Base-by-base conservation (phyloP, 1,284 basidiomycete species). In the Leccinum variabile region DNA sequence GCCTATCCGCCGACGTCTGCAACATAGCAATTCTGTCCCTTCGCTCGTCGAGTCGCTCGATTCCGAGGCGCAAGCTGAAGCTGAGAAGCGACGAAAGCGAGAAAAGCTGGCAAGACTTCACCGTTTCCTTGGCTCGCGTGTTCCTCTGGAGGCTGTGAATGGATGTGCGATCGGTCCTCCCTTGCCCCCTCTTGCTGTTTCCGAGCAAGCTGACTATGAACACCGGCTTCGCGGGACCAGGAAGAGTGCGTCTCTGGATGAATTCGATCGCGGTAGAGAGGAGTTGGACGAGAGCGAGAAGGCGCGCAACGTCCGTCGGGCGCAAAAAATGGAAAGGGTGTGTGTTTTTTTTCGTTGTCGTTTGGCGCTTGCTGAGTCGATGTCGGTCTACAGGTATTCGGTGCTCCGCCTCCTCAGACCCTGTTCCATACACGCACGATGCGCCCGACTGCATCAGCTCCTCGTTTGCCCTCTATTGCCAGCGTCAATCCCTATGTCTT, bases 241-340 rank as follows among this genome's bases (percentile, higher is more conserved):
- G 60, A 79, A 49, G 44, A 49, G 81, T 30, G 80, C 81, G 53
- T 71, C 81, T 53, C 76, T 78, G 14, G 82, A 84, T 60, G 81
- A 84, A 30, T 72, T 83, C 55, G 89, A 90, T 65, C 79, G 89
- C 44, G 72, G 86, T 57, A 87, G 84, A 74, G 88, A 86, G 70
- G 86, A 89, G 62, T 79, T 92, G 56, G 82, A 85, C 66, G 84
- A 84, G 32, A 80, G 78, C 66, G 90, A 92, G 71, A 91, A 90
- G 76, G 87, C 88, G 14, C 82, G 89, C 70, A 90, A 89, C 68
- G 90, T 93, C 56, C 81, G 86, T 59, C 78, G 91, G 56, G 91
- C 90, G 35, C 80, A 87, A 69, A 93, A 93, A 77, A 92, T 93
- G 90, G 90, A 92, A 75, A 88, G 89, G 85, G 90, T 90, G 61